These are phyloP conservation scores for Psilocybe azurescens DNA, from an alignment of 768 basidiomycete genomes.

Conservation along the genomic window DNA sequence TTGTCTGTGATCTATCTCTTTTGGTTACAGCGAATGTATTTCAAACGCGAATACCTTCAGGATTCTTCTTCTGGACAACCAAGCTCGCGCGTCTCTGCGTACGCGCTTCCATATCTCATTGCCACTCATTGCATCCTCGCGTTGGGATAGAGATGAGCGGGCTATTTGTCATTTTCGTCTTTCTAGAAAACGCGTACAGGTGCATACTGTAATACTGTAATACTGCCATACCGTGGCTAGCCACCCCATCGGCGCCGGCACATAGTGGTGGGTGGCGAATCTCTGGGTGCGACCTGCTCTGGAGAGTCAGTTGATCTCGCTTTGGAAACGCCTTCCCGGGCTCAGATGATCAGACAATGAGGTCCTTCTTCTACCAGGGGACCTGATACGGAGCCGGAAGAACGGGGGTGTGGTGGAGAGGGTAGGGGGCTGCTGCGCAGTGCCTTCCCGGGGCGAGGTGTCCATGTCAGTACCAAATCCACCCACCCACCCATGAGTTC, in stretches of 20 bases:
- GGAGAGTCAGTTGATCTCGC: slow-evolving; percentile 1
- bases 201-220: too few species aligned
- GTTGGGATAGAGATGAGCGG: not conserved
- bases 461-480: slow-evolving; percentile 4
- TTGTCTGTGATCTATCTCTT: not conserved
- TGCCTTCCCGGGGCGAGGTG: not conserved
- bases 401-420: slow-evolving; percentile 1
- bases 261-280: not conserved
- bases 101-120: not conserved
- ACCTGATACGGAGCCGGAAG: slow-evolving; percentile 2
- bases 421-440: slow-evolving; percentile 13
- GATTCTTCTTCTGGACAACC: not conserved
- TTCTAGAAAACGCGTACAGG: not conserved
- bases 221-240: too few species aligned
- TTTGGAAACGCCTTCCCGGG: not conserved
- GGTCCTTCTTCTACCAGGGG: not conserved
- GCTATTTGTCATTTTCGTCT: not conserved
- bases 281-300: not conserved
- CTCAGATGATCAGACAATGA: slow-evolving; percentile 15
- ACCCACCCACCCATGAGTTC: not conserved
- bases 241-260: not conserved
- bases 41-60: not conserved
- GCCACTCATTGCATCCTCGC: not conserved
- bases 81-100: not conserved
- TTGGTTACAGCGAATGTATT: not conserved